Conservation (phyloP, 129 eudicot genomes). For the Saussurea involucrata region DNA sequence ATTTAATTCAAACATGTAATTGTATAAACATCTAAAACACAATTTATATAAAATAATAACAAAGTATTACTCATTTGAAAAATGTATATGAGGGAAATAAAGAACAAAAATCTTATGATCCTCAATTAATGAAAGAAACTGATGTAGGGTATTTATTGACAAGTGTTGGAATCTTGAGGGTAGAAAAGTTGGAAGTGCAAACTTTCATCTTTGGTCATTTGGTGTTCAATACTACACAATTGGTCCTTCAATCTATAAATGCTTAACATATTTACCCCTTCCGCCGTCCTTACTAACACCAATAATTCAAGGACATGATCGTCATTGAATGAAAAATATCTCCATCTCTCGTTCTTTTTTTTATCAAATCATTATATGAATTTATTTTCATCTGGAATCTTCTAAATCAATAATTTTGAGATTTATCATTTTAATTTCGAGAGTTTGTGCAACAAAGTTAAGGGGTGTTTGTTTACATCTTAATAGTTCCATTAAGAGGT, state of each 20-base stretch:
- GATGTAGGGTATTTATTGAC: neutral
- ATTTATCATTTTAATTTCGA: neutral
- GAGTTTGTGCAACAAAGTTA: neutral
- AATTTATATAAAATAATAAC: too few relatives aligned
- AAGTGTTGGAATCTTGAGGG: neutral
- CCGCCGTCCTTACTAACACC: neutral
- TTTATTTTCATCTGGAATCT: neutral
- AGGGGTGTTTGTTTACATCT: too few relatives aligned
- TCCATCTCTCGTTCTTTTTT: neutral
- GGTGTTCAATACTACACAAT: neutral
- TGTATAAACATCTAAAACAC: too few relatives aligned
- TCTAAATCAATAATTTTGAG: neutral
- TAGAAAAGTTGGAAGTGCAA: neutral
- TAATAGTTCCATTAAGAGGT: too few relatives aligned
- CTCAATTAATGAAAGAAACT: neutral
- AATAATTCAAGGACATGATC: neutral
- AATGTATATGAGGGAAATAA: too few relatives aligned
- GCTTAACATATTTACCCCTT: neutral
- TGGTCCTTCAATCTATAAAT: neutral
- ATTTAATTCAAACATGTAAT: too few relatives aligned
- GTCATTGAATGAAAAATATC: neutral
- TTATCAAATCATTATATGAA: neutral
- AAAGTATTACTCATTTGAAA: too few relatives aligned
- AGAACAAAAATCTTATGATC: too few relatives aligned
- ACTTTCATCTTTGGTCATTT: neutral